Percentiles rank a stretch among this genome's conserved stretches.
Conservation (phyloP, 2,329 filamentous ascomycete species). For the Nemania bipapillata region DNA sequence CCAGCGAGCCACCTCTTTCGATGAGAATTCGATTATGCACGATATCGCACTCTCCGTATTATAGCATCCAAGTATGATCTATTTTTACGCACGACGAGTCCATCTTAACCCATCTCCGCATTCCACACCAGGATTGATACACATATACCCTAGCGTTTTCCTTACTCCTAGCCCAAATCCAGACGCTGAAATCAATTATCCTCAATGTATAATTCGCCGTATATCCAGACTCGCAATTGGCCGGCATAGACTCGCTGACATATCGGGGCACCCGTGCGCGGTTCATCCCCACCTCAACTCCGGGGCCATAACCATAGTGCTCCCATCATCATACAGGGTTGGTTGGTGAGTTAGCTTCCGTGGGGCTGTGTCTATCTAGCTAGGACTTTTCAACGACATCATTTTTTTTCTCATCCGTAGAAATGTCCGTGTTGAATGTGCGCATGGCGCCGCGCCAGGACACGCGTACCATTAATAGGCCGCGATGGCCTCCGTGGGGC, state of each 20-base stretch:
- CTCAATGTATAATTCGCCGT: constrained; percentile 8
- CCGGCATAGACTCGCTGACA: neutral
- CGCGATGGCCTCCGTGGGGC: neutral
- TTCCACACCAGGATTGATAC: constrained; percentile 1
- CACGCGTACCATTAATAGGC: constrained; percentile 10
- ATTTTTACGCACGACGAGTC: constrained; percentile 32
- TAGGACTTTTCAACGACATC: constrained; percentile 26
- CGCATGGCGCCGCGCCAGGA: constrained; percentile 1
- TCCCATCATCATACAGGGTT: constrained; percentile 1
- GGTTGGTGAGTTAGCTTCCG: constrained; percentile 4
- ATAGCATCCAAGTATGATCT: constrained; percentile 28
- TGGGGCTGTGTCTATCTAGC: constrained; percentile 17
- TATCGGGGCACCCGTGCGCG: constrained; percentile 9
- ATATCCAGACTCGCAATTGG: constrained; percentile 24
- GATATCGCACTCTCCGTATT: constrained; percentile 4
- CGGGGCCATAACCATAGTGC: constrained; percentile 20
- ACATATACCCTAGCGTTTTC: neutral
- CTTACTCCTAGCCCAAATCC: constrained; percentile 9
- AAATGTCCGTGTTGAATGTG: constrained; percentile 5
- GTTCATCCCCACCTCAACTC: constrained; percentile 38
- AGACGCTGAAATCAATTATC: constrained; percentile 24
- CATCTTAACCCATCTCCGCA: constrained; percentile 4
- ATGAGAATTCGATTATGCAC: constrained; percentile 1
- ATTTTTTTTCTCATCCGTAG: neutral
- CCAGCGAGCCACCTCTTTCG: constrained; percentile 1